These are phyloP conservation scores for Tulasnella sp. DNA, from an alignment of 768 basidiomycete genomes.

Conservation along the genomic window DNA sequence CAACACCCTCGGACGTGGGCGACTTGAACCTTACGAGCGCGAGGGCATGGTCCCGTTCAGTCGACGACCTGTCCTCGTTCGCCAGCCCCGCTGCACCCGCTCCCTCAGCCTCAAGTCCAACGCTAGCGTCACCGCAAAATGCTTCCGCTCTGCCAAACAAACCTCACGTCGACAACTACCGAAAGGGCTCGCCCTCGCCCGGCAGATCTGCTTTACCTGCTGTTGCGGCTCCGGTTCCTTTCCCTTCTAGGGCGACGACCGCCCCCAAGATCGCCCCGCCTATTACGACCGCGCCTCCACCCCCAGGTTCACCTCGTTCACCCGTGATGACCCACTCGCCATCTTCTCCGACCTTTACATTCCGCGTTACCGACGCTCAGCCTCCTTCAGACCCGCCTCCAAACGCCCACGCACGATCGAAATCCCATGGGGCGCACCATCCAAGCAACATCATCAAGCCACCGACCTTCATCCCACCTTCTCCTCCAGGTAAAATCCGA, in stretches of 20 bases:
- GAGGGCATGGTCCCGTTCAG: conserved; percentile 74
- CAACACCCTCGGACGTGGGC: conserved; percentile 38
- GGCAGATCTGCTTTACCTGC: background rate
- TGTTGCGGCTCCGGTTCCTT: conserved; percentile 28
- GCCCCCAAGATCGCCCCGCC: conserved; percentile 32
- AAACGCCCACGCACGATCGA: conserved; percentile 7
- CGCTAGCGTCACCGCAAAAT: background rate
- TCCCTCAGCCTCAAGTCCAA: background rate
- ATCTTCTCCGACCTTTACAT: conserved; percentile 37
- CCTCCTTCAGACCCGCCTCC: background rate
- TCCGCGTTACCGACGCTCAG: conserved; percentile 27
- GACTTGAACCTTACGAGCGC: conserved; percentile 68
- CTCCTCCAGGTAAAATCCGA: background rate
- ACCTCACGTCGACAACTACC: conserved; percentile 62
- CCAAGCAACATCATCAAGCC: background rate
- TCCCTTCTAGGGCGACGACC: conserved; percentile 39
- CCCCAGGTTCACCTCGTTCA: conserved; percentile 36
- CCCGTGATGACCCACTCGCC: conserved; percentile 39
- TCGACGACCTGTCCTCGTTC: conserved; percentile 57
- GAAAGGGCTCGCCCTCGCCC: conserved; percentile 40
- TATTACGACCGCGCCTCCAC: conserved; percentile 39
- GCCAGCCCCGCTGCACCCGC: background rate
- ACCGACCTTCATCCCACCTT: conserved; percentile 18
- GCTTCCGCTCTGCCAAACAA: conserved; percentile 47
- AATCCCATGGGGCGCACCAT: conserved; percentile 24